Conservation (phyloP, 768 basidiomycete species). For the Tulasnella sp. region DNA sequence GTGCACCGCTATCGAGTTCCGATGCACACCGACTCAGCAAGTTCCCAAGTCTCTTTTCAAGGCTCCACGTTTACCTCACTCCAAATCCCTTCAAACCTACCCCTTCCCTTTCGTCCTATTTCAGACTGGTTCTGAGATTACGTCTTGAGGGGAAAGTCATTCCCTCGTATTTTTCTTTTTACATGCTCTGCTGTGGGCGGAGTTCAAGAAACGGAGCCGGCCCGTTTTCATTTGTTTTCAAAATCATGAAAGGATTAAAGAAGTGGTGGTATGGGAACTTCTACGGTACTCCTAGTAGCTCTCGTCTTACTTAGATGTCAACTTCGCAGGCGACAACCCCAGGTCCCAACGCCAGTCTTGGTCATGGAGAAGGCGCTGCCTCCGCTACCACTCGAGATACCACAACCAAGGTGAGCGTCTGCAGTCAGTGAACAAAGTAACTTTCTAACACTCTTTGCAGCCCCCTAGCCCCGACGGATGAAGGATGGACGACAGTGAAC, state of each 20-base stretch:
- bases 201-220: background rate
- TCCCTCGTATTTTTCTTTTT: background rate
- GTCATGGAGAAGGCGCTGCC: background rate
- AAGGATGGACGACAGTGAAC: background rate
- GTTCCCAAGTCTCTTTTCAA: background rate
- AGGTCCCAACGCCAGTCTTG: background rate
- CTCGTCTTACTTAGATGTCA: background rate
- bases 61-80: background rate
- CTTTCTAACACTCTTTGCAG: background rate
- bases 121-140: background rate
- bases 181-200: background rate
- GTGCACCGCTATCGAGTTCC: background rate
- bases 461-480: background rate
- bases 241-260: background rate
- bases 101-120: background rate
- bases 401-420: background rate
- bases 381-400: background rate
- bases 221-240: background rate
- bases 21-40: background rate
- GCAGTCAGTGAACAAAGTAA: background rate
- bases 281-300: background rate
- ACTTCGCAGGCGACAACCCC: background rate
- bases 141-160: background rate
- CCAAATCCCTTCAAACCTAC: background rate
- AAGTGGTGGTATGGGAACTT: background rate